phyloP scores from a whole-genome alignment of 192 early-diverging fungal genomes.

The Coemansia sp. region DNA sequence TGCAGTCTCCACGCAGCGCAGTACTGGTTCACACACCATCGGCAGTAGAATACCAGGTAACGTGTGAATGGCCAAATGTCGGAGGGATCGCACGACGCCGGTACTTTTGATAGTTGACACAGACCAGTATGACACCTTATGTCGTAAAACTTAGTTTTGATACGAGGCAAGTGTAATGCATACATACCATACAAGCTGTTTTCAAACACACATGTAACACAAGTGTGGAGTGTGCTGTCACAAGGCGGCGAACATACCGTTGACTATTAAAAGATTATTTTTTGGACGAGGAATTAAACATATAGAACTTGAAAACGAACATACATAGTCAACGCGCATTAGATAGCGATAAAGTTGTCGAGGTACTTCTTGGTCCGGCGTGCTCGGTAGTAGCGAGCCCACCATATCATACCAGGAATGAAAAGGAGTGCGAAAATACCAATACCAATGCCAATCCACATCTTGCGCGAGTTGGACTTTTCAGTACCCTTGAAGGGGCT shows the following conservation, averaged over 20 bases:
- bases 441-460: slow-evolving; percentile 54
- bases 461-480: slow-evolving; percentile 44
- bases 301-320: not conserved
- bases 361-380: slow-evolving; percentile 30
- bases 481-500: slow-evolving; percentile 40
- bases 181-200: not conserved
- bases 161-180: not conserved
- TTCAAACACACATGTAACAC: not conserved
- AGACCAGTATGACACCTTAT: not conserved
- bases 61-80: not conserved
- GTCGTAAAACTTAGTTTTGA: not conserved
- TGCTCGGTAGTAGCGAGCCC: slow-evolving; percentile 24
- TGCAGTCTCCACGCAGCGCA: not conserved
- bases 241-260: no score
- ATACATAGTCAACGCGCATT: not conserved
- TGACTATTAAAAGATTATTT: not conserved
- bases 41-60: not conserved
- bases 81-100: not conserved
- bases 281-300: not conserved
- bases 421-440: slow-evolving; percentile 34
- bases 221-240: no score
- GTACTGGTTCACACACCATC: not conserved
- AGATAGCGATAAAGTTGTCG: slow-evolving; percentile 33
- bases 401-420: slow-evolving; percentile 30
- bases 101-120: not conserved